Conservation (phyloP, 371 early-diverging fungal genomes). For the Mucor piriformis region DNA sequence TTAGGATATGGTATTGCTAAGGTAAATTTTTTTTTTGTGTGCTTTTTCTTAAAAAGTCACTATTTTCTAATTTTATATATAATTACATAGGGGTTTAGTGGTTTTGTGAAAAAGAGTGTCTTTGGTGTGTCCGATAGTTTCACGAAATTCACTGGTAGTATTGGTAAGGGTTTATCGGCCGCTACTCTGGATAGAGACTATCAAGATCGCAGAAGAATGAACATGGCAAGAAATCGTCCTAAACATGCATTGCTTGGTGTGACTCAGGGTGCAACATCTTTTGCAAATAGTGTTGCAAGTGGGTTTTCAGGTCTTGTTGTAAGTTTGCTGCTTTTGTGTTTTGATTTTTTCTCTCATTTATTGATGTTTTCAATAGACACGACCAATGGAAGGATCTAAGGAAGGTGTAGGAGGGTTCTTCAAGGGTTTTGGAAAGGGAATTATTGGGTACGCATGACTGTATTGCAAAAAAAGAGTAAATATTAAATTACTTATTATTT, state of each 20-base stretch:
- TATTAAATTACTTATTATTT: neutral
- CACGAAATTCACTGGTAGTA: conserved; percentile 92
- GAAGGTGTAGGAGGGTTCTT: conserved; percentile 95
- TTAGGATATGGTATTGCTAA: conserved; percentile 93
- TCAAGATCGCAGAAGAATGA: conserved; percentile 83
- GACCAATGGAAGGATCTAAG: conserved; percentile 93
- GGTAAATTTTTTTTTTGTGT: conserved; percentile 32
- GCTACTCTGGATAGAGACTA: conserved; percentile 94
- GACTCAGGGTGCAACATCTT: conserved; percentile 85
- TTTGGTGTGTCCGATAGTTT: conserved; percentile 96
- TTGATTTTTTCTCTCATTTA: neutral
- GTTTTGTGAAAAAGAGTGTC: conserved; percentile 93
- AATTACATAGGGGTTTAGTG: conserved; percentile 74
- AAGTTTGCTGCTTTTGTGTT: conserved; percentile 8
- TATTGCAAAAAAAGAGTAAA: too few relatives aligned
- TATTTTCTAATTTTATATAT: too few relatives aligned
- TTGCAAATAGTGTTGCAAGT: conserved; percentile 84
- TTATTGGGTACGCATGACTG: conserved; percentile 80
- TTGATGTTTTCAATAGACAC: conserved; percentile 49
- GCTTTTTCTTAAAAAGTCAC: neutral
- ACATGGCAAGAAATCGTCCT: conserved; percentile 86
- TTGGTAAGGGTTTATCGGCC: conserved; percentile 95
- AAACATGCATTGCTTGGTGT: conserved; percentile 92
- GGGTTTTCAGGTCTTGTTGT: conserved; percentile 84
- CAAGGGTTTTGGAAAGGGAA: conserved; percentile 95